Conservation (phyloP, 257 asterid genomes). For the Capsicum baccatum region DNA sequence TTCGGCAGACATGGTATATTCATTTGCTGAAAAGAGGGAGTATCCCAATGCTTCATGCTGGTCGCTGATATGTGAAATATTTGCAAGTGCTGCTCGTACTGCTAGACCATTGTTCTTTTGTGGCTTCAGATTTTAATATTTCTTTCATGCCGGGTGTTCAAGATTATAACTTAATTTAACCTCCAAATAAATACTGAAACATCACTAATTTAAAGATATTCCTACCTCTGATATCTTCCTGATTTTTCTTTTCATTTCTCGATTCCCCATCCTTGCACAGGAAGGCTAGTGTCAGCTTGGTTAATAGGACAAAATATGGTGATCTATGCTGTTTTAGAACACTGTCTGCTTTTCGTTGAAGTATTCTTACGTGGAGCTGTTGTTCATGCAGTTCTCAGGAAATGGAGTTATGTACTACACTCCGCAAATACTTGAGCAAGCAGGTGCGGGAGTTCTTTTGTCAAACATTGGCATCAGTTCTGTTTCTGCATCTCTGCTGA, state of each 20-base stretch:
- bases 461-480: constrained; percentile 61
- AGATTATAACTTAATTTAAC: not conserved
- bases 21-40: not conserved
- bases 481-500: constrained; percentile 63
- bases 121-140: not conserved
- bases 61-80: not conserved
- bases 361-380: constrained; percentile 5
- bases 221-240: not conserved
- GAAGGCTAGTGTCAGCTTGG: constrained; percentile 22
- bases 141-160: not conserved
- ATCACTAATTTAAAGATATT: not conserved
- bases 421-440: constrained; percentile 80
- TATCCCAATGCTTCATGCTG: not conserved
- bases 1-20: not conserved
- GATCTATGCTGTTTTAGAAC: not conserved
- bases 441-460: constrained; percentile 65
- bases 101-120: not conserved
- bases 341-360: not conserved
- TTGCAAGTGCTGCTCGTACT: not conserved
- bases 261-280: not conserved
- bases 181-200: not conserved
- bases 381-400: constrained; percentile 60
- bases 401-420: constrained; percentile 68
- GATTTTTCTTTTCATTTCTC: constrained; percentile 14
- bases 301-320: constrained; percentile 11